Percentiles rank a stretch among this genome's conserved stretches.
phyloP scores from a whole-genome alignment of 306 rosid species.

The Cucumis hystrix region DNA sequence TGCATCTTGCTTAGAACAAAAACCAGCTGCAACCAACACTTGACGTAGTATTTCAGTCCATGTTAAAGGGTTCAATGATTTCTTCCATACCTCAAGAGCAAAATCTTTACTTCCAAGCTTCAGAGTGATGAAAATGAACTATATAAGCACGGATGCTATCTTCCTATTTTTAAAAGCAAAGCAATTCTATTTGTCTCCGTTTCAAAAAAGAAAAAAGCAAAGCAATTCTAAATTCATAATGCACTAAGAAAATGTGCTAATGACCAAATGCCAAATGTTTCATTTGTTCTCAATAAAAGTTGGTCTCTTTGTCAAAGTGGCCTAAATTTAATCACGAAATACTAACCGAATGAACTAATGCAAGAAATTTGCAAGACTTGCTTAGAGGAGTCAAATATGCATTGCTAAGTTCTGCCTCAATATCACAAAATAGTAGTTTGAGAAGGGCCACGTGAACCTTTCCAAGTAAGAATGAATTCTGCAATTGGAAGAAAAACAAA shows the following conservation, averaged over 20 bases:
- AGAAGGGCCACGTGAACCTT: conserved; percentile 78
- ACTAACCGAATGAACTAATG: conserved; percentile 83
- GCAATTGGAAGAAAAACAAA: conserved; percentile 8
- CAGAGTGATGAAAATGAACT: conserved; percentile 7
- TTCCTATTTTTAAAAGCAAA: background rate
- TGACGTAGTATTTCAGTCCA: conserved; percentile 91
- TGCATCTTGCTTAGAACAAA: conserved; percentile 69
- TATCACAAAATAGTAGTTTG: conserved; percentile 59
- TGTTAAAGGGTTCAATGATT: conserved; percentile 68
- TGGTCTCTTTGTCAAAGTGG: background rate
- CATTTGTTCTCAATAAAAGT: background rate
- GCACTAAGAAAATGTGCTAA: background rate
- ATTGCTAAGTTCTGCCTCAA: conserved; percentile 46
- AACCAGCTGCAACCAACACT: conserved; percentile 87
- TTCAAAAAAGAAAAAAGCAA: background rate
- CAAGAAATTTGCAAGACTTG: conserved; percentile 86
- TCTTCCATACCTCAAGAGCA: conserved; percentile 60
- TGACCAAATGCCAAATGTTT: background rate
- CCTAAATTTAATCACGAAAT: conserved; percentile 2
- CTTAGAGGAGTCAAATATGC: conserved; percentile 42
- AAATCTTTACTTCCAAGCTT: conserved; percentile 65
- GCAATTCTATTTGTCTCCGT: background rate
- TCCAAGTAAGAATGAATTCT: conserved; percentile 84
- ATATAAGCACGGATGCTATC: conserved; percentile 4
- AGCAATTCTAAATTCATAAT: background rate